Evolutionary conservation across 108 stramenopile genomes (phyloP).

Genomic region (Chaetoceros tenuissimus): DNA sequence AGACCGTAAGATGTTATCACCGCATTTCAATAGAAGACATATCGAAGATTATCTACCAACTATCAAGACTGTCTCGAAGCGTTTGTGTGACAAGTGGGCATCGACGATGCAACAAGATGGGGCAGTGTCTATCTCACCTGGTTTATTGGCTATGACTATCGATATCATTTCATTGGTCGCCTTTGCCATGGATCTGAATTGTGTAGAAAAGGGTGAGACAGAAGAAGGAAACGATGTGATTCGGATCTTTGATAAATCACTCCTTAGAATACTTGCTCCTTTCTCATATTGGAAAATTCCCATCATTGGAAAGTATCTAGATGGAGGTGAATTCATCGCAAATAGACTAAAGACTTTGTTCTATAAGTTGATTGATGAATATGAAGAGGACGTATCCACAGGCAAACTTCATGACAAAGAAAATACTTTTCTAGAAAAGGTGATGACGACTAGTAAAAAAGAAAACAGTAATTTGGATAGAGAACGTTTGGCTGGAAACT

Average conservation of each 20-base stretch:
- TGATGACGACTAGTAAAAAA: background rate
- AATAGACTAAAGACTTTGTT: too few species aligned
- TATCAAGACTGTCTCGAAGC: conserved; percentile 5
- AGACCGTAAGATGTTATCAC: conserved; percentile 12
- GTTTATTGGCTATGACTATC: conserved; percentile 2
- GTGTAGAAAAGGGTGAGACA: background rate
- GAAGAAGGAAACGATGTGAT: background rate
- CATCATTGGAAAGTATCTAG: conserved; percentile 22
- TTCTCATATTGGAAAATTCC: conserved; percentile 24
- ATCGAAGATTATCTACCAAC: conserved; percentile 10
- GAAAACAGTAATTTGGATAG: background rate
- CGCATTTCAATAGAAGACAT: conserved; percentile 15
- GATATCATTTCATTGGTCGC: conserved; percentile 13
- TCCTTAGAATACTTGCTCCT: conserved; percentile 5
- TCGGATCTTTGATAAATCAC: background rate
- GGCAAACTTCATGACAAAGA: background rate
- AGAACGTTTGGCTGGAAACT: conserved; percentile 8
- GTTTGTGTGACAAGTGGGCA: conserved; percentile 13
- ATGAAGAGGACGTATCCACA: too few species aligned
- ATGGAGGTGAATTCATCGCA: conserved; percentile 6
- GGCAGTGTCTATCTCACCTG: background rate
- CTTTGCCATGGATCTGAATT: conserved; percentile 13
- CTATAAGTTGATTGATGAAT: too few species aligned
- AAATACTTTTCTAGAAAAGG: background rate
- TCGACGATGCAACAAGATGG: background rate